Percentiles rank a stretch among this genome's conserved stretches.
Evolutionary conservation across 805 yeast genomes (phyloP).

Genomic region (Saccharomycopsis fermentans): DNA sequence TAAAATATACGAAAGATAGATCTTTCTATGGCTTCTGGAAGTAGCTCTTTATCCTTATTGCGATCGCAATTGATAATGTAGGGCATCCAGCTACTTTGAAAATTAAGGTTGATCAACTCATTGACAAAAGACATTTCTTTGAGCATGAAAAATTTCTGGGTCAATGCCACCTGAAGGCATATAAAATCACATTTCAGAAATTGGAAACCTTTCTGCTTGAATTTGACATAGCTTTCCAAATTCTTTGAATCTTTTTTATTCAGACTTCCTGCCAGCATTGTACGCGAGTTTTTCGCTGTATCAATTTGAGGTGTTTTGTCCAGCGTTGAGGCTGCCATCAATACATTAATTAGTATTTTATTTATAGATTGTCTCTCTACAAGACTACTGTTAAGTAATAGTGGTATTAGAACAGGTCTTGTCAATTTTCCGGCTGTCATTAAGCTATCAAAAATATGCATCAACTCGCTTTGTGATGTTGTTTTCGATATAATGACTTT

Average conservation of each 20-base stretch:
- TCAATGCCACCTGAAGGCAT: slow-evolving; percentile 15
- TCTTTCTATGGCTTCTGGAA: slow-evolving; percentile 13
- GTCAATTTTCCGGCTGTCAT: slow-evolving; percentile 1
- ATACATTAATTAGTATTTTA: slow-evolving; percentile 2
- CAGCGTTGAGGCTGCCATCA: neutral
- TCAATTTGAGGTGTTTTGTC: no score
- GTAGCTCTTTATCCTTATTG: neutral
- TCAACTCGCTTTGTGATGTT: slow-evolving; percentile 9
- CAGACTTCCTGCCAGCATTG: no score
- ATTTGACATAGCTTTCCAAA: no score
- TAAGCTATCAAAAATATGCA: slow-evolving; percentile 8
- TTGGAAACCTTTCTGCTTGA: neutral
- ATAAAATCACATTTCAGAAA: slow-evolving; percentile 12
- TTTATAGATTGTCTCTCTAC: slow-evolving; percentile 7
- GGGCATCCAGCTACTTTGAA: slow-evolving; percentile 10
- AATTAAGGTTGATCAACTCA: slow-evolving; percentile 9
- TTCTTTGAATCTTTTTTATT: no score
- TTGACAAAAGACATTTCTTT: slow-evolving; percentile 7
- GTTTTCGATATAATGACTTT: slow-evolving; percentile 6
- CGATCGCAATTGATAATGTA: slow-evolving; percentile 4
- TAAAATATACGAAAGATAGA: slow-evolving; percentile 17
- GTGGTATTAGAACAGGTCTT: neutral
- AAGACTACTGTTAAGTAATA: slow-evolving; percentile 10
- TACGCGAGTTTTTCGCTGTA: no score
- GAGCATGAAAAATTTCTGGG: slow-evolving; percentile 15